Base-by-base conservation (phyloP, 2,329 filamentous ascomycete genomes). In the Paecilomyces variotii region DNA sequence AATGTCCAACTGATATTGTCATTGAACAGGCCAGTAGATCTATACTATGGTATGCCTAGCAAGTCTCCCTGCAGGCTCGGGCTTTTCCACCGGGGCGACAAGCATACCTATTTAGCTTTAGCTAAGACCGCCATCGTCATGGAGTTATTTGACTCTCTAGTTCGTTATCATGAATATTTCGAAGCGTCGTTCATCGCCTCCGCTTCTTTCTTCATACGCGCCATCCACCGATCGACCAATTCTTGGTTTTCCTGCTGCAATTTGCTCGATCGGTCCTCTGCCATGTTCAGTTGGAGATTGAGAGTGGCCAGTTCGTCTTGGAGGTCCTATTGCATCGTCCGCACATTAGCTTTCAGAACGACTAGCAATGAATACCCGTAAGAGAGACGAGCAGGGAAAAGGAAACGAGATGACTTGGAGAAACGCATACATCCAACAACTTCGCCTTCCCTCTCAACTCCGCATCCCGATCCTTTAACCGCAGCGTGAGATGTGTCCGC, bases 261-360 rank as follows among this genome's bases (percentile, higher is more conserved):
- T 73, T 85, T 87, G 70, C 87, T 85, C 28, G 83, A 81, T 68
- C 86, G 85, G 71, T 92, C 84, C 72, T 95, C 91, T 2, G 88
- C 87, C 79, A 97, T 84, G 65, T 94, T 91, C 51, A 97, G 80
- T 74, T 97, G 89, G 64, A 97, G 80, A 65, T 92, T 92, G 53
- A 97, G 77, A 0, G 90, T 87, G 55, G 96, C 87, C 74, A 96
- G 87, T 74, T 99, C 94, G 74, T 97, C 92, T 76, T 97, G 93
- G 56, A 96, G 87, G 68, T 93, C 84, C 83, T 88, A 66, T 52
- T 59, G 35, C 53, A 25, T 25, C 54, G 9, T 14, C 14, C 27
- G 27, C 11, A 51, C 11, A 35, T 60, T 45, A 60, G 49, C 30
- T 56, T 58, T 9, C n/a, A 30, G 7, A 27, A 12, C 3, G 11